These are phyloP conservation scores for Fistulinella staudtii DNA, from an alignment of 1,284 basidiomycete genomes.

Conservation along the genomic window DNA sequence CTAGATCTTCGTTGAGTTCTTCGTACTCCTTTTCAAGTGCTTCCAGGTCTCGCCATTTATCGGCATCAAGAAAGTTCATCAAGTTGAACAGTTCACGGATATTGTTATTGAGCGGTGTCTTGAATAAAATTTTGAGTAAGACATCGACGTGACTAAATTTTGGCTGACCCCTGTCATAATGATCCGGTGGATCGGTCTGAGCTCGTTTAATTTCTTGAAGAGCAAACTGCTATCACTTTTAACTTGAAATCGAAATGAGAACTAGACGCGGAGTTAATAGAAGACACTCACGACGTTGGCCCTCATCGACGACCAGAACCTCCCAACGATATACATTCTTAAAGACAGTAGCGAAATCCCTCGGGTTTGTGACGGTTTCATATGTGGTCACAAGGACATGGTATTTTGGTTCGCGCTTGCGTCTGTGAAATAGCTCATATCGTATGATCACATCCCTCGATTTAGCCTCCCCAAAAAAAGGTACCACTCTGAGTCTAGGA, in stretches of 20 bases:
- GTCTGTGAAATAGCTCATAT: conserved; percentile 75
- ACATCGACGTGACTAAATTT: conserved; percentile 15
- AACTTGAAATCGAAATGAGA: conserved; percentile 44
- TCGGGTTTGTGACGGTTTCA: conserved; percentile 64
- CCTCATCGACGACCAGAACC: conserved; percentile 88
- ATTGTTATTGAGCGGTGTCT: conserved; percentile 97
- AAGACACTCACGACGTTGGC: conserved; percentile 71
- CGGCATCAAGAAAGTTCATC: conserved; percentile 87
- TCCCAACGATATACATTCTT: conserved; percentile 87
- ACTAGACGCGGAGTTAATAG: neutral
- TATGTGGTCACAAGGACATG: conserved; percentile 91
- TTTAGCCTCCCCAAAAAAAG: conserved; percentile 77
- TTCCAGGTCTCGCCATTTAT: conserved; percentile 71
- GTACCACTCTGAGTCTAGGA: conserved; percentile 73
- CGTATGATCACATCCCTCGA: conserved; percentile 77
- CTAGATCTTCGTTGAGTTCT: conserved; percentile 71
- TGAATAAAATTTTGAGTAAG: conserved; percentile 7
- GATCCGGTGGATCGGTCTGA: conserved; percentile 78
- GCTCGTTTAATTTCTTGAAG: conserved; percentile 78
- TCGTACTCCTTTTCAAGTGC: conserved; percentile 68
- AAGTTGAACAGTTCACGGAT: conserved; percentile 92
- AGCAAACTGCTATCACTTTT: conserved; percentile 79
- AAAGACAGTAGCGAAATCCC: conserved; percentile 74
- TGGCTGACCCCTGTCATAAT: conserved; percentile 80
- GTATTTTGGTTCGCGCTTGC: conserved; percentile 57